These are phyloP conservation scores for Aspergillus clavatus DNA, from an alignment of 2,329 filamentous ascomycete genomes.

Conservation along the genomic window DNA sequence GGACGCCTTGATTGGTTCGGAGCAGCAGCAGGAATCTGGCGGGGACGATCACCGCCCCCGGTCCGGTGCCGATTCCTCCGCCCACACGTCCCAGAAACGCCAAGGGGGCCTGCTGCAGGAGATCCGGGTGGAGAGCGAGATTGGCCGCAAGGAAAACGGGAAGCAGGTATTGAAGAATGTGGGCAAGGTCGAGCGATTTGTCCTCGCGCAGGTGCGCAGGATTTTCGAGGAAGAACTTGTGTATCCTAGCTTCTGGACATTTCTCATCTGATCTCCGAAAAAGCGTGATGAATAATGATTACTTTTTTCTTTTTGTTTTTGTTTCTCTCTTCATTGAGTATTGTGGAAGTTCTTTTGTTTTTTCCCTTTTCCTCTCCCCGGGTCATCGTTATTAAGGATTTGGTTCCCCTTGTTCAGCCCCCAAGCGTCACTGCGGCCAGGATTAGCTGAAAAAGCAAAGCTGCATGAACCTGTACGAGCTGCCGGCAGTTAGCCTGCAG, in stretches of 20 bases:
- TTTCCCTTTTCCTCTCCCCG: too few species aligned
- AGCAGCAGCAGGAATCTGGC: slow-evolving; percentile 31
- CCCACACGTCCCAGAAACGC: slow-evolving; percentile 29
- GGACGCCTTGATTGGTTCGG: slow-evolving; percentile 61
- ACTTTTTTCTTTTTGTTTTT: too few species aligned
- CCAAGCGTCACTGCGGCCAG: background rate
- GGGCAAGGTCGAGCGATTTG: slow-evolving; percentile 96
- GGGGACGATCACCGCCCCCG: slow-evolving; percentile 28
- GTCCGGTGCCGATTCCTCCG: slow-evolving; percentile 29
- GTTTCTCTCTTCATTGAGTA: too few species aligned
- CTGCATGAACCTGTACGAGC: background rate
- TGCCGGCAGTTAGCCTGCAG: background rate
- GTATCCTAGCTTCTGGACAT: slow-evolving; percentile 98
- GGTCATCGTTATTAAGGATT: too few species aligned
- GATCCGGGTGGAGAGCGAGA: slow-evolving; percentile 95
- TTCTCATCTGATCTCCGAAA: slow-evolving; percentile 65
- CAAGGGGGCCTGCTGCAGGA: slow-evolving; percentile 81
- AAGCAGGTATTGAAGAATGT: slow-evolving; percentile 98
- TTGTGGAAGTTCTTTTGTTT: too few species aligned
- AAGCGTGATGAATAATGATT: background rate
- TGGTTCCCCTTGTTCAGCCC: too few species aligned
- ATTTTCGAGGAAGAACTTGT: slow-evolving; percentile 99
- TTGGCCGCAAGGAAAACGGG: slow-evolving; percentile 82
- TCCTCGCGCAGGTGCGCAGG: slow-evolving; percentile 88
- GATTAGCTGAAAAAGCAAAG: background rate